Base-by-base conservation (phyloP, 2,329 filamentous ascomycete species). In the Sclerotinia sclerotiorum region DNA sequence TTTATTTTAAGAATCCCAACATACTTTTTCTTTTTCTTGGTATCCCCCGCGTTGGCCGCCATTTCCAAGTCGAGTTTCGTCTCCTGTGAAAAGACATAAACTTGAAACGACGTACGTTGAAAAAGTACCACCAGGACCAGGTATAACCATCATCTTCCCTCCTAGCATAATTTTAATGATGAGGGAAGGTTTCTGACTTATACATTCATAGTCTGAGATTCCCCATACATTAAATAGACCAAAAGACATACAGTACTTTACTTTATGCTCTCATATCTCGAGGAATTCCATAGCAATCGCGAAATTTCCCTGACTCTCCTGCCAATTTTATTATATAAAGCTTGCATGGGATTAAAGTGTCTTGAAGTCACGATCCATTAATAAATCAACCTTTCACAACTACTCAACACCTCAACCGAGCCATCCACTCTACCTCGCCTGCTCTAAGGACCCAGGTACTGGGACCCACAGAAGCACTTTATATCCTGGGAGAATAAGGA, bases 251-350 rank as follows among this genome's bases (percentile, higher is more conserved):
- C 39, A 42, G 11, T 42, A 42, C 5, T 15, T 2, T 17, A 39
- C 24, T 39, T 55, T 29, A 56, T 56, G 27, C 35, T 56, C 39
- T 32, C 27, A 57, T 62, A n/a, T 55, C 32, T 32, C 49, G 4
- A 27, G 3, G 24, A 24, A 48, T 61, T 52, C 24, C 55, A 54
- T 21, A 32, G 24, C 51, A 39, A 35, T 24, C 48, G 3, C 24
- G 13, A 61, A 67, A 67, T 67, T 35, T 67, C 57, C 65, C 63
- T 67, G 58, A 51, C 57, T 54, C 65, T 67, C 65, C 65, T 67
- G 44, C 35, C 48, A 67, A 67, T 67, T 39, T 67, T 67, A 67
- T 67, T 67, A 65, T 65, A 65, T 39, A 35, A 67, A 67, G 46
- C 24, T 63, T 67, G 35, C 65, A 61, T 54, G 65, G 65, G 27